These are phyloP conservation scores for Meyerozyma elateridarum DNA, from an alignment of 1,139 yeast species.

Conservation along the genomic window DNA sequence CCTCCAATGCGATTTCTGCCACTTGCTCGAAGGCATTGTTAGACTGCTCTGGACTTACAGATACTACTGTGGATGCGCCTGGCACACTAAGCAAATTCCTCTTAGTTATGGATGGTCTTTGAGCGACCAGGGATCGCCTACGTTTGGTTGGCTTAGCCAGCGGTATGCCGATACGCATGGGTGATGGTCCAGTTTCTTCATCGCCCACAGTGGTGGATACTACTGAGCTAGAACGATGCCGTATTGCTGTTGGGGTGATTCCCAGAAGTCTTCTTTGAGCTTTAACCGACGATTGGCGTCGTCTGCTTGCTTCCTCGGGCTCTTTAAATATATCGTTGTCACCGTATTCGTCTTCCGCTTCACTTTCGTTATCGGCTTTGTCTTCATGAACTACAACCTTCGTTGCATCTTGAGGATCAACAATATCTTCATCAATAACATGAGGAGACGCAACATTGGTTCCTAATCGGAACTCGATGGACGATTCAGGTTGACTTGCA, in stretches of 20 bases:
- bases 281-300: constrained; percentile 27
- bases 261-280: constrained; percentile 37
- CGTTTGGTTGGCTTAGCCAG: constrained; percentile 26
- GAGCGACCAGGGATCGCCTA: constrained; percentile 23
- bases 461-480: constrained; percentile 7
- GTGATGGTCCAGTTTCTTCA: constrained; percentile 16
- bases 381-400: constrained; percentile 10
- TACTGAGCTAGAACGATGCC: constrained; percentile 30
- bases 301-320: constrained; percentile 16
- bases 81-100: not conserved
- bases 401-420: constrained; percentile 30
- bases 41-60: not conserved
- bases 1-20: constrained; percentile 3
- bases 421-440: constrained; percentile 17
- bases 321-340: constrained; percentile 33
- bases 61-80: not conserved
- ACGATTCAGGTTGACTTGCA: constrained; percentile 7
- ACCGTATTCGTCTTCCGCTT: constrained; percentile 21
- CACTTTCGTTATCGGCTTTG: constrained; percentile 13
- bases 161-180: constrained; percentile 38
- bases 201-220: constrained; percentile 10
- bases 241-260: constrained; percentile 23
- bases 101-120: not conserved
- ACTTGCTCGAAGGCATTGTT: not conserved
- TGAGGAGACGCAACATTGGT: constrained; percentile 7